phyloP scores from a whole-genome alignment of 345 rosid genomes.

The Aquilaria malaccensis region DNA sequence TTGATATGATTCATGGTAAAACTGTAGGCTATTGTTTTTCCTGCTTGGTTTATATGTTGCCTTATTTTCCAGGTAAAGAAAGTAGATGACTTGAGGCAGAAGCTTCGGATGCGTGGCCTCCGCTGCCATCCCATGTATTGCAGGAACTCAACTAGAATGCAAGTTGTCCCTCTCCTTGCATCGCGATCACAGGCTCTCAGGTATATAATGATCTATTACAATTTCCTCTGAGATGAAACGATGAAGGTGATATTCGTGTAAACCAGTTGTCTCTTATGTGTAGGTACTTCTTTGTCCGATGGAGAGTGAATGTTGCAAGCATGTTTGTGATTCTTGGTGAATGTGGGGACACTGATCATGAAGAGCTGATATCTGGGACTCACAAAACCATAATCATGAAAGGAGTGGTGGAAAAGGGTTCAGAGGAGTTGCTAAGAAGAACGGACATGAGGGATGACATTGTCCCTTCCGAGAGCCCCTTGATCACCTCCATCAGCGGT shows the following conservation, averaged over 20 bases:
- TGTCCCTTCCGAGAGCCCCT: conserved; percentile 62
- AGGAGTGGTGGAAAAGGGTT: conserved; percentile 49
- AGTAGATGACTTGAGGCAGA: conserved; percentile 88
- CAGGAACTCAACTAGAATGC: conserved; percentile 72
- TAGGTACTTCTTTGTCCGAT: conserved; percentile 87
- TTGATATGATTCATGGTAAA: not conserved
- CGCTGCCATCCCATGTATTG: conserved; percentile 98
- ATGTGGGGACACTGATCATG: conserved; percentile 80
- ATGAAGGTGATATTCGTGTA: not conserved
- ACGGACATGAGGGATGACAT: conserved; percentile 60
- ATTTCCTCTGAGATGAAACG: not conserved
- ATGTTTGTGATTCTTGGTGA: conserved; percentile 87
- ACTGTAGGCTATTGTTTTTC: not conserved
- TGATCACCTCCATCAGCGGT: conserved; percentile 36
- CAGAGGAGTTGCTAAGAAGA: conserved; percentile 53
- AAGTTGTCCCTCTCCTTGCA: conserved; percentile 82
- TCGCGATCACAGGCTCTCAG: conserved; percentile 95
- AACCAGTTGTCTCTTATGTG: not conserved
- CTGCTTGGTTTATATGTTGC: conserved; percentile 8
- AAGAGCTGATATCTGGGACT: conserved; percentile 74
- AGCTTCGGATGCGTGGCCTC: conserved; percentile 87
- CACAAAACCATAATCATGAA: conserved; percentile 74
- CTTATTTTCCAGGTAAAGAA: conserved; percentile 49
- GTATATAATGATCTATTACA: conserved; percentile 19
- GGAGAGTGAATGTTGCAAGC: conserved; percentile 82